A percentile compares a stretch with the other conserved stretches of the same genome.
These are phyloP conservation scores for Diplodia mutila DNA, from an alignment of 2,329 filamentous ascomycete species.

Conservation along the genomic window DNA sequence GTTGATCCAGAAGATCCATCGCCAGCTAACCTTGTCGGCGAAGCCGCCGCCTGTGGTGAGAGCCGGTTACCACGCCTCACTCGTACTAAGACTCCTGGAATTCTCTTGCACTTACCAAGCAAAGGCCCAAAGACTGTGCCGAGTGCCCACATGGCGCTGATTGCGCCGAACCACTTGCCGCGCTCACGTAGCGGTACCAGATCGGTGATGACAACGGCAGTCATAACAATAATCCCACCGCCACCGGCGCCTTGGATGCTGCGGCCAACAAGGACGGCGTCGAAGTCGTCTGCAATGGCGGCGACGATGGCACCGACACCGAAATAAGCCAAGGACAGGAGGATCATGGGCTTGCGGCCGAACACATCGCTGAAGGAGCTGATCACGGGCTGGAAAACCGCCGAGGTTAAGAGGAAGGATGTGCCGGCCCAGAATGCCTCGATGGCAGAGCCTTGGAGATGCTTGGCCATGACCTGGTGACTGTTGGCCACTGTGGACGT, in stretches of 20 bases:
- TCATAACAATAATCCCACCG: constrained; percentile 48
- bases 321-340: constrained; percentile 42
- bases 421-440: constrained; percentile 50
- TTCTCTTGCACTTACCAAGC: too few species aligned
- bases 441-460: constrained; percentile 42
- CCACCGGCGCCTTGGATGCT: constrained; percentile 48
- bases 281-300: constrained; percentile 44
- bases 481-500: constrained; percentile 6
- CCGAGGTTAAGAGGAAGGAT: constrained; percentile 44
- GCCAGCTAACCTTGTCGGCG: constrained; percentile 57
- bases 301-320: constrained; percentile 41
- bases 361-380: constrained; percentile 47
- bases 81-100: too few species aligned
- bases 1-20: too few species aligned
- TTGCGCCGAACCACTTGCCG: constrained; percentile 48
- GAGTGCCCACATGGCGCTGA: constrained; percentile 57
- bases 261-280: constrained; percentile 44
- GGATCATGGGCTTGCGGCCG: constrained; percentile 45
- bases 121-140: constrained; percentile 58
- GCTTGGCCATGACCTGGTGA: constrained; percentile 42
- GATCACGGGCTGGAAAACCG: constrained; percentile 47
- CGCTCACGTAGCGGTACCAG: too few species aligned
- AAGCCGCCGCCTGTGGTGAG: constrained; percentile 61
- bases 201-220: constrained; percentile 52
- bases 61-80: too few species aligned